Evolutionary conservation across 2,329 filamentous ascomycete genomes (phyloP).

Genomic region (Paecilomyces niveus): DNA sequence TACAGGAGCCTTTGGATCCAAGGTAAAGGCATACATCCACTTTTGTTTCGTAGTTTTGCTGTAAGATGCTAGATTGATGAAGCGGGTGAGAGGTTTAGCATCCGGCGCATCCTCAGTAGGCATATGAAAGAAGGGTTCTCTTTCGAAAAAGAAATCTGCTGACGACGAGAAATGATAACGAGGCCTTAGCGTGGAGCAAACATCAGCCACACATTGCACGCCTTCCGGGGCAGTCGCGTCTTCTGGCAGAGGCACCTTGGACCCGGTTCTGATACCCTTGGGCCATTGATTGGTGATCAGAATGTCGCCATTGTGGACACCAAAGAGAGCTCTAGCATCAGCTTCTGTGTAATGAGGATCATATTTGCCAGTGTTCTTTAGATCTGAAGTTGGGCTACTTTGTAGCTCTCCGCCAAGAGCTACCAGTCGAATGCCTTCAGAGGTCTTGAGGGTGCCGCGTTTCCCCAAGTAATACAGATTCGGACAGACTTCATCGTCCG

Average conservation of each 20-base stretch:
- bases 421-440: slow-evolving; percentile 83
- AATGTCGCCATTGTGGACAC: slow-evolving; percentile 75
- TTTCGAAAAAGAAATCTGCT: slow-evolving; percentile 69
- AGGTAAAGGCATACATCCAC: slow-evolving; percentile 53
- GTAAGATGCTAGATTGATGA: slow-evolving; percentile 78
- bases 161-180: slow-evolving; percentile 81
- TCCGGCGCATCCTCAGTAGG: slow-evolving; percentile 48
- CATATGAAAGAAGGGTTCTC: slow-evolving; percentile 80
- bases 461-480: slow-evolving; percentile 89
- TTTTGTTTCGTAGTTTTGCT: slow-evolving; percentile 70
- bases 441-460: slow-evolving; percentile 78
- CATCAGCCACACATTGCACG: slow-evolving; percentile 65
- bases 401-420: slow-evolving; percentile 67
- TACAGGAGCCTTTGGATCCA: slow-evolving; percentile 58
- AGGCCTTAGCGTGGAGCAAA: slow-evolving; percentile 75
- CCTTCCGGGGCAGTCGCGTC: slow-evolving; percentile 45
- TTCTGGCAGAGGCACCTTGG: slow-evolving; percentile 55
- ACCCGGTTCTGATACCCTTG: slow-evolving; percentile 60
- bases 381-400: slow-evolving; percentile 40
- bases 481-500: slow-evolving; percentile 68
- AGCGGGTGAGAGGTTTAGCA: slow-evolving; percentile 64
- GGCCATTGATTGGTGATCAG: slow-evolving; percentile 86
- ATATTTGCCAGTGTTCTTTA: slow-evolving; percentile 54
- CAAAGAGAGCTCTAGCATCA: slow-evolving; percentile 68
- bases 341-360: slow-evolving; percentile 69